Conservation (phyloP, 2,329 filamentous ascomycete genomes). For the Colletotrichum falcatum region DNA sequence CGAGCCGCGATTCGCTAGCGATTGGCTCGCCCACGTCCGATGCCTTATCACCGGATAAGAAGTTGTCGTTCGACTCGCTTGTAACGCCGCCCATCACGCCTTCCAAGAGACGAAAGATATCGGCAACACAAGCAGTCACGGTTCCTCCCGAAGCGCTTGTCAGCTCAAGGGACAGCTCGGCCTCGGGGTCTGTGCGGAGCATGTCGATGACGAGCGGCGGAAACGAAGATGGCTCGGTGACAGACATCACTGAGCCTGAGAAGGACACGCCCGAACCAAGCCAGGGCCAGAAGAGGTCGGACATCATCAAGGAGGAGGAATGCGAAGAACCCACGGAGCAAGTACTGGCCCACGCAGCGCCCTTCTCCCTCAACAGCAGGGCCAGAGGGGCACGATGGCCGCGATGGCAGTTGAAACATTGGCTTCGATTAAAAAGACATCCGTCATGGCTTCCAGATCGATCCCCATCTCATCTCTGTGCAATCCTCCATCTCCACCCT, state of each 20-base stretch:
- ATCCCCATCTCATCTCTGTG: slow-evolving; percentile 39
- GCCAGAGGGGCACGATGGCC: neutral
- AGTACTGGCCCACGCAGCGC: slow-evolving; percentile 39
- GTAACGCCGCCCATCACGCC: slow-evolving; percentile 68
- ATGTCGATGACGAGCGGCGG: slow-evolving; percentile 49
- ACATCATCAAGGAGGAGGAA: slow-evolving; percentile 51
- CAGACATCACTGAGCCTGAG: slow-evolving; percentile 64
- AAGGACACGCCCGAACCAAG: slow-evolving; percentile 58
- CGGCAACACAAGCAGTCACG: slow-evolving; percentile 45
- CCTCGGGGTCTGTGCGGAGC: slow-evolving; percentile 46
- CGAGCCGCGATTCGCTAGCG: slow-evolving; percentile 40
- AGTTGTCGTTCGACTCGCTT: slow-evolving; percentile 57
- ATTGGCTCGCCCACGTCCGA: slow-evolving; percentile 45
- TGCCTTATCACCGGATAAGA: slow-evolving; percentile 49
- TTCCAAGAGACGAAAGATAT: slow-evolving; percentile 61
- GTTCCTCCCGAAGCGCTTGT: slow-evolving; percentile 41
- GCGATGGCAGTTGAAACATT: slow-evolving; percentile 3
- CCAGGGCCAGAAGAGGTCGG: slow-evolving; percentile 48
- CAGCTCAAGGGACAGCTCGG: slow-evolving; percentile 56
- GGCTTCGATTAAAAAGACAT: neutral
- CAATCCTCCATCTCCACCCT: slow-evolving; percentile 35
- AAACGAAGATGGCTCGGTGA: slow-evolving; percentile 49
- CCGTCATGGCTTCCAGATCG: slow-evolving; percentile 23
- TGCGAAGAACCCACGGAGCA: slow-evolving; percentile 42
- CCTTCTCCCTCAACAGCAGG: slow-evolving; percentile 16